phyloP scores from a whole-genome alignment of 805 yeast species.

The Yarrowia sp. region DNA sequence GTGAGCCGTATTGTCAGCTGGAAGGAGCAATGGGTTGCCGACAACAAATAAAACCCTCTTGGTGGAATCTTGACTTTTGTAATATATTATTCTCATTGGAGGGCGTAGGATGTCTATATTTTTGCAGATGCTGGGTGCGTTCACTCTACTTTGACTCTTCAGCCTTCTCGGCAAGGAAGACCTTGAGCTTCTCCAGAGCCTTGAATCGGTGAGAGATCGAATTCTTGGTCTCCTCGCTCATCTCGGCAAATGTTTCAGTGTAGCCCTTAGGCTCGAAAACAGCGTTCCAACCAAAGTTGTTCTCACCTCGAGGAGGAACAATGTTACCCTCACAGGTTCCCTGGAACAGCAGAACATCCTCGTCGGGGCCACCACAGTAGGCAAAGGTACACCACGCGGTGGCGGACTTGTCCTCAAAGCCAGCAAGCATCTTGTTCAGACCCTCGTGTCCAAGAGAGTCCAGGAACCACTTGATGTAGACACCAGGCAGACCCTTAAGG shows the following conservation, averaged over 20 bases:
- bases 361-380: constrained; percentile 76
- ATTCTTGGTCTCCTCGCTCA: constrained; percentile 75
- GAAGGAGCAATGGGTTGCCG: constrained; percentile 69
- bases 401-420: constrained; percentile 81
- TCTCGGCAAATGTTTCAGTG: constrained; percentile 79
- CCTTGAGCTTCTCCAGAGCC: constrained; percentile 72
- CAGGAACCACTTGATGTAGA: constrained; percentile 91
- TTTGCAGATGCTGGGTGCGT: neutral
- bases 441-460: constrained; percentile 70
- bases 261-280: constrained; percentile 79
- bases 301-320: constrained; percentile 73
- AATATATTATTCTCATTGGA: constrained; percentile 3
- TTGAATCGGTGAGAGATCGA: constrained; percentile 80
- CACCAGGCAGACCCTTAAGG: constrained; percentile 85
- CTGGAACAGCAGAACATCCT: constrained; percentile 71
- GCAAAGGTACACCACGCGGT: constrained; percentile 91
- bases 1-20: constrained; percentile 71
- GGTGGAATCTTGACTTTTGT: neutral
- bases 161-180: constrained; percentile 39
- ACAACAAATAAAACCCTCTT: constrained; percentile 35
- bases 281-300: constrained; percentile 92
- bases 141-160: neutral
- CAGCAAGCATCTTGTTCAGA: constrained; percentile 69
- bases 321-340: constrained; percentile 80
- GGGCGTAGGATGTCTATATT: neutral